Conservation (phyloP, 257 asterid genomes). For the Catharanthus roseus region DNA sequence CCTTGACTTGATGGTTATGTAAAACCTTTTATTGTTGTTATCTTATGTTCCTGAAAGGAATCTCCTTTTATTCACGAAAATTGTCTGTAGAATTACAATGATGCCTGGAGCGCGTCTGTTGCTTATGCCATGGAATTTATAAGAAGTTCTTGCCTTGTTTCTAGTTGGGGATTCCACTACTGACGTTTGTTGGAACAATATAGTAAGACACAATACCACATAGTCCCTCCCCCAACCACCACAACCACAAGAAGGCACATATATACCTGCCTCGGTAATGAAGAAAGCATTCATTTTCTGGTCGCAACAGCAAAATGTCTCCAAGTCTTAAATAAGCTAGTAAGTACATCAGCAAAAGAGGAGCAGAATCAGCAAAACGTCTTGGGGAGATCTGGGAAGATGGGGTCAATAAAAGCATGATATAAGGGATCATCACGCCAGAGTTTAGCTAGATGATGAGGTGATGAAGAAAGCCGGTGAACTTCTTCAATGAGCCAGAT, state of each 20-base stretch:
- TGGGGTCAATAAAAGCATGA: slow-evolving; percentile 43
- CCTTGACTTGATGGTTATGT: slow-evolving; percentile 2
- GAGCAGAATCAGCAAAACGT: slow-evolving; percentile 11
- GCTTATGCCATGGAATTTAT: no score
- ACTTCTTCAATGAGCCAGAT: slow-evolving; percentile 72
- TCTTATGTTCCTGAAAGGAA: background rate
- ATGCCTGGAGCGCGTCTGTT: no score
- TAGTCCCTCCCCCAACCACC: no score
- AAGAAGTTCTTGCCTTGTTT: no score
- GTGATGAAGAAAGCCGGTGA: slow-evolving; percentile 48
- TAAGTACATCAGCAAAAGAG: background rate
- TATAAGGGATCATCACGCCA: slow-evolving; percentile 46
- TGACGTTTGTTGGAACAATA: no score
- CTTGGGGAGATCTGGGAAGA: slow-evolving; percentile 26
- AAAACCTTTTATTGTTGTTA: slow-evolving; percentile 1
- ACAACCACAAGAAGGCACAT: no score
- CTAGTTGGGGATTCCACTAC: no score
- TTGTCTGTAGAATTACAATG: no score
- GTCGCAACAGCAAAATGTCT: background rate
- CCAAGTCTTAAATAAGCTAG: background rate
- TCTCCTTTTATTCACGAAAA: no score
- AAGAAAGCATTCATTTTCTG: background rate
- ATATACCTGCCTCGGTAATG: no score
- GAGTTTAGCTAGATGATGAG: slow-evolving; percentile 39
- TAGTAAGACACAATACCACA: no score